Evolutionary conservation across 305 asterid species (phyloP).

Genomic region (Fraxinus sp.): DNA sequence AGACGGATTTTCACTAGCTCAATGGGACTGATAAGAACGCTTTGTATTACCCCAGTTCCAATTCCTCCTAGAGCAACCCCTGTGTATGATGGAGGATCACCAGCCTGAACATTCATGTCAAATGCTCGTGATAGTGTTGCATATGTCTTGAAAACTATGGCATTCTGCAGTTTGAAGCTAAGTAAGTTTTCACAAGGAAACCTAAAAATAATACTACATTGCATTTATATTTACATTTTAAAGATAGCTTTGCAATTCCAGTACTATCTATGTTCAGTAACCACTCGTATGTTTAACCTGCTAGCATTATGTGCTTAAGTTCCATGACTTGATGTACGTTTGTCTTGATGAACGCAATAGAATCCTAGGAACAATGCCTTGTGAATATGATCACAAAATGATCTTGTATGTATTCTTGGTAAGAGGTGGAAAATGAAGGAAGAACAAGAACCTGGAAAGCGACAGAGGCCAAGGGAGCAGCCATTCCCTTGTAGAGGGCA

Average conservation of each 20-base stretch:
- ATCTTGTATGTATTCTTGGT: neutral
- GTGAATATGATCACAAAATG: neutral
- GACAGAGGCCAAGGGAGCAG: constrained; percentile 71
- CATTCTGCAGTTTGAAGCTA: constrained; percentile 56
- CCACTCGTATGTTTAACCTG: neutral
- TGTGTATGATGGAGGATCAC: constrained; percentile 58
- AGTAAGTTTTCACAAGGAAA: neutral
- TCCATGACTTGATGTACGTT: neutral
- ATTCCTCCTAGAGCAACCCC: constrained; percentile 63
- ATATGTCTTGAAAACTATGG: constrained; percentile 63
- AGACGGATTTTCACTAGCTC: constrained; percentile 79
- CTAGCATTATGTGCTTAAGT: neutral
- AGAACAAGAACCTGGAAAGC: constrained; percentile 56
- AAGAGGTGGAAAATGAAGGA: neutral
- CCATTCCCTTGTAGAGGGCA: constrained; percentile 84
- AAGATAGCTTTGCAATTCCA: neutral
- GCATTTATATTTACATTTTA: neutral
- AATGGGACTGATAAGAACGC: constrained; percentile 65
- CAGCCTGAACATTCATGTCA: constrained; percentile 27
- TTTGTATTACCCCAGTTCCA: constrained; percentile 69
- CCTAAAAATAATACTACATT: neutral
- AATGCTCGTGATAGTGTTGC: constrained; percentile 56
- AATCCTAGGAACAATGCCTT: neutral
- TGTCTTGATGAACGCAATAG: neutral
- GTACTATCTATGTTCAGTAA: neutral